Conservation (phyloP, 306 rosid genomes). For the Astragalus glycyphyllos region DNA sequence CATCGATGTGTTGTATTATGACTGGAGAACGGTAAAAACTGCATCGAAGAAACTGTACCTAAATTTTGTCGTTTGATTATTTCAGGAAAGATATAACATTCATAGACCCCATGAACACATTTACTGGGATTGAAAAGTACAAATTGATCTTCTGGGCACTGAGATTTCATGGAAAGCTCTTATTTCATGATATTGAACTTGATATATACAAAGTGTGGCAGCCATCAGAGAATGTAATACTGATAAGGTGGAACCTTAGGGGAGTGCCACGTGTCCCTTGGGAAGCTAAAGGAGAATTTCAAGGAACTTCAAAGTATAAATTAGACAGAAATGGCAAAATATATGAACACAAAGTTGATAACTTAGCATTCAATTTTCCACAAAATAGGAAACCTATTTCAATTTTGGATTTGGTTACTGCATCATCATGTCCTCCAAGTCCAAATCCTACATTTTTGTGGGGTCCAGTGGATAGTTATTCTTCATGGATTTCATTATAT, state of each 20-base stretch:
- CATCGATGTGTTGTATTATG: too few species aligned
- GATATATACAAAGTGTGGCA: constrained; percentile 91
- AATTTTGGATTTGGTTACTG: constrained; percentile 80
- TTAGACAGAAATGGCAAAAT: constrained; percentile 86
- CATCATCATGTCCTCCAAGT: constrained; percentile 85
- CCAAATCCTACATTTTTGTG: constrained; percentile 89
- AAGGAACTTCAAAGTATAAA: constrained; percentile 90
- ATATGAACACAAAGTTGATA: constrained; percentile 90
- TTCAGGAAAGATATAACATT: constrained; percentile 91
- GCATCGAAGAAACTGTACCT: too few species aligned
- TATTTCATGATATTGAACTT: constrained; percentile 81
- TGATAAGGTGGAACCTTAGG: constrained; percentile 87
- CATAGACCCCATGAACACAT: constrained; percentile 81
- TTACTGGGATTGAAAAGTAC: constrained; percentile 85
- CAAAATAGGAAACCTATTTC: constrained; percentile 69
- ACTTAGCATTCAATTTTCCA: constrained; percentile 90
- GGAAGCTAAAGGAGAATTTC: constrained; percentile 90
- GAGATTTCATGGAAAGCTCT: constrained; percentile 79
- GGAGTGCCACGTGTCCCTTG: constrained; percentile 95
- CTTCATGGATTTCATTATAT: constrained; percentile 84
- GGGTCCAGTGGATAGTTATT: constrained; percentile 63
- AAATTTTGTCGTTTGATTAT: constrained; percentile 37
- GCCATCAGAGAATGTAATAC: constrained; percentile 87
- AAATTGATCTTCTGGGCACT: constrained; percentile 94
- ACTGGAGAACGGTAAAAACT: too few species aligned